These are phyloP conservation scores for Dillenia turbinata DNA, from an alignment of 164 flowering plant genomes.

Conservation along the genomic window DNA sequence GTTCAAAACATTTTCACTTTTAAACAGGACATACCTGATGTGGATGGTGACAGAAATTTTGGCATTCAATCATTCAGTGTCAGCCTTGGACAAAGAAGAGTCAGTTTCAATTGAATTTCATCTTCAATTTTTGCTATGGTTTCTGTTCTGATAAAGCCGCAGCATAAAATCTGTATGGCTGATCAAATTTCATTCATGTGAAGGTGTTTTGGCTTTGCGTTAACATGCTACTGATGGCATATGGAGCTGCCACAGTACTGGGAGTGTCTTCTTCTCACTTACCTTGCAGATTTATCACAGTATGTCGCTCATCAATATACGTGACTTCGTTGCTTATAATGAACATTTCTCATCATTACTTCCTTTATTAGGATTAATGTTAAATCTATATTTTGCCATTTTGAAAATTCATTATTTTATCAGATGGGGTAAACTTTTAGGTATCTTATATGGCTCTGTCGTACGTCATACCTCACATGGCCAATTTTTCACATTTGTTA, in stretches of 20 bases:
- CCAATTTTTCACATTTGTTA: neutral
- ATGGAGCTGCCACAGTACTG: constrained; percentile 35
- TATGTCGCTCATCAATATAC: constrained; percentile 10
- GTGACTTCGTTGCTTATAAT: too few species aligned
- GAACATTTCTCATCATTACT: too few species aligned
- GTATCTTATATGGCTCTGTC: neutral
- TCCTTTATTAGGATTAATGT: neutral
- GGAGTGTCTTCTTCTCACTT: constrained; percentile 36
- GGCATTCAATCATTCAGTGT: constrained; percentile 56
- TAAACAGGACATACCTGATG: constrained; percentile 55
- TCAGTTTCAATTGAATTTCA: constrained; percentile 7
- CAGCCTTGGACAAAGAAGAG: constrained; percentile 38
- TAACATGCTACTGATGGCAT: constrained; percentile 33
- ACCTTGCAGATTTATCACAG: constrained; percentile 34
- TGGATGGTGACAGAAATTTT: constrained; percentile 46
- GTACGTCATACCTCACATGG: neutral
- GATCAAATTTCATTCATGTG: neutral
- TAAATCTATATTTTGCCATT: neutral
- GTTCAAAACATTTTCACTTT: neutral
- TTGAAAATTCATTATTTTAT: too few species aligned
- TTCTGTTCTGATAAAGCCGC: too few species aligned
- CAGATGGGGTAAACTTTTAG: too few species aligned
- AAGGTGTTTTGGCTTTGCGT: constrained; percentile 61
- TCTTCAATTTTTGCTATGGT: neutral
- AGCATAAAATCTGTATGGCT: too few species aligned